Evolutionary conservation across 129 eudicot genomes (phyloP), one percentile per base, ranked within the genome.

Genomic region (Solidago caesia): DNA sequence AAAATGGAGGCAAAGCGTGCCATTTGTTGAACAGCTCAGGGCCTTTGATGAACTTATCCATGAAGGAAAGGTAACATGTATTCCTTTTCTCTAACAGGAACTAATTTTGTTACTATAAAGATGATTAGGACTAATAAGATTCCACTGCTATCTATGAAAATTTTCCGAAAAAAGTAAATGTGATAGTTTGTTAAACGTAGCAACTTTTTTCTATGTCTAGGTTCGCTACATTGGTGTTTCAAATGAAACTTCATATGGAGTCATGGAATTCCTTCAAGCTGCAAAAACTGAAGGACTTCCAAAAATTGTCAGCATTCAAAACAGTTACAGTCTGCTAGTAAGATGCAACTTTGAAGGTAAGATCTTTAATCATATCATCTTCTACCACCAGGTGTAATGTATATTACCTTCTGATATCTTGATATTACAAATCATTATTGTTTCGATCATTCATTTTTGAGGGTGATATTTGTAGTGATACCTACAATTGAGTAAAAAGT

Each of bases 241-340:
- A 44, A 94, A 94, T 79, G 98, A 94, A 82, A 90, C 97, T 82
- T 94, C 98, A 57, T 90, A 90, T 76, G 98, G 97, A 72, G 98
- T 94, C 33, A 87, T 90, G 98, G 96, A 90, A 77, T 94, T 90
- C 82, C 81, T 87, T 67, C 86, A 94, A 80, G 96, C 93, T 80
- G 96, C 98, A 67, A 90, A 94, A 85, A 68, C 71, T 16, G 89
- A 73, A 85, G 96, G 90, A 65, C 76, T 94, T 9, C 96, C 98
- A 64, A 90, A 94, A 80, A 90, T 94, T 64, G 93, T 94, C 79
- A 94, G 98, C 78, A 94, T 94, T 51, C 98, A 94, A 80, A 90
- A 94, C 75, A 90, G 79, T 84, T 94, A 90, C 77, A 94, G 91
- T 80, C 76, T 94, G 75, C 77, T 90, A 8, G 84, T 84, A 55